Evolutionary conservation across 2,329 filamentous ascomycete genomes (phyloP), one percentile per base, ranked within the genome.

Genomic region (Apiospora kogelbergensis): DNA sequence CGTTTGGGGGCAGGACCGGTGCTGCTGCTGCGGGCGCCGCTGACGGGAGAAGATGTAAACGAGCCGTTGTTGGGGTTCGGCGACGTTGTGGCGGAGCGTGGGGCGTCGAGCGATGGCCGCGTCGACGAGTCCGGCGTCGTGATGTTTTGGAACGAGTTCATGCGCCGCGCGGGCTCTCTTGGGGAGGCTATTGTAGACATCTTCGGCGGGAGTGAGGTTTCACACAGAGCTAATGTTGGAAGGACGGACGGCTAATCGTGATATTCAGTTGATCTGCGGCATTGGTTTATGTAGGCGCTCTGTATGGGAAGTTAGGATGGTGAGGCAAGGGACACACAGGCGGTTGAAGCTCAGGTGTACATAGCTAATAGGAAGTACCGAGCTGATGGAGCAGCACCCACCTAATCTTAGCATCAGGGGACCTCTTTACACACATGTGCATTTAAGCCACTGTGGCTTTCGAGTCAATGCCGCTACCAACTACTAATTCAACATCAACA

Each of bases 121-220:
- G 88, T 86, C 42, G 94, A 96, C 46, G 91, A 92, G 7, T 91
- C 91, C 0, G 93, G 92, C 4, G 91, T 91, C 9, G 85, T 82
- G 57, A 89, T 82, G 53, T 73, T 76, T 42, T 81, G 83, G 69
- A 80, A 78, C 15, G 85, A 85, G 82, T 84, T 77, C 76, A 89
- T 78, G 76, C 88, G 82, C 76, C 90, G 83, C 81, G 88, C 78
- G 53, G 85, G 82, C 48, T 91, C 88, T 69, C 89, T 86, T 30
- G 89, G 89, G 11, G 87, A 85, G 48, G 89, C 88, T 71, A 91
- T 91, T 53, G 89, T 90, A 10, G 89, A 90, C 89, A 91, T 91
- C 44, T 26, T 24, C 15, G n/a, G n/a, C 15, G 2, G 22, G 5
- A 3, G 10, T 17, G 42, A 9, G 48, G 40, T 41, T 33, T 24